Evolutionary conservation across 1,284 basidiomycete species (phyloP).

Genomic region (Ceratobasidium sp.): DNA sequence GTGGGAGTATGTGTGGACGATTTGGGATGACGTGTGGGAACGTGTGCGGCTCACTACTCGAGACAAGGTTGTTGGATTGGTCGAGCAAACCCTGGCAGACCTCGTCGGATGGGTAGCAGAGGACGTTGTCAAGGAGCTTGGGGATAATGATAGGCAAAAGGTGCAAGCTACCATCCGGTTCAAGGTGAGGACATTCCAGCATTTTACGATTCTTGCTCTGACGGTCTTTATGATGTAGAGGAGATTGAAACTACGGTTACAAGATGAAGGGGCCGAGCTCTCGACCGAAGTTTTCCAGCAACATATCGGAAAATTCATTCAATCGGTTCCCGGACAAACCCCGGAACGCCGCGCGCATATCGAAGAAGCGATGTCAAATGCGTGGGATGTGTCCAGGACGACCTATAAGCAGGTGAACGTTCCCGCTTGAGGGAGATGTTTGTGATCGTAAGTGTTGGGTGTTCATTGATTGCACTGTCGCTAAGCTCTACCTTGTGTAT

Average conservation of each 20-base stretch:
- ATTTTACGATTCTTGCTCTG: not conserved
- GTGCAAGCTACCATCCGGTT: constrained; percentile 14
- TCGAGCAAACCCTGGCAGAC: constrained; percentile 8
- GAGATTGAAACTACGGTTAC: not conserved
- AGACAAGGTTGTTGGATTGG: constrained; percentile 9
- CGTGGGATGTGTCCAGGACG: constrained; percentile 20
- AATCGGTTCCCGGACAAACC: constrained; percentile 20
- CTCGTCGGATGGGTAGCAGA: constrained; percentile 15
- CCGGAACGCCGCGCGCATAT: constrained; percentile 2
- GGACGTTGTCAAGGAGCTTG: too few species aligned
- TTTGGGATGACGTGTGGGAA: constrained; percentile 30
- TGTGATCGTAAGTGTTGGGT: too few species aligned
- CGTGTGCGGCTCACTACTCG: not conserved
- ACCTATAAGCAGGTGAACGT: constrained; percentile 13
- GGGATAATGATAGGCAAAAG: too few species aligned
- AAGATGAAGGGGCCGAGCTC: constrained; percentile 17
- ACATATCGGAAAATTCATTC: constrained; percentile 29
- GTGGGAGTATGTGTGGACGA: constrained; percentile 29
- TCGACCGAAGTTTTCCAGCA: constrained; percentile 26
- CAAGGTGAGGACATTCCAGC: constrained; percentile 9
- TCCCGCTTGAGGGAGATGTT: not conserved
- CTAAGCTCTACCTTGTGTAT: not conserved
- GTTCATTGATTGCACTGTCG: not conserved
- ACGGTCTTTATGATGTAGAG: not conserved
- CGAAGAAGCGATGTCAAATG: constrained; percentile 26